Evolutionary conservation across 768 basidiomycete species (phyloP), one percentile per base, ranked within the genome.

Genomic region (Russula compacta): DNA sequence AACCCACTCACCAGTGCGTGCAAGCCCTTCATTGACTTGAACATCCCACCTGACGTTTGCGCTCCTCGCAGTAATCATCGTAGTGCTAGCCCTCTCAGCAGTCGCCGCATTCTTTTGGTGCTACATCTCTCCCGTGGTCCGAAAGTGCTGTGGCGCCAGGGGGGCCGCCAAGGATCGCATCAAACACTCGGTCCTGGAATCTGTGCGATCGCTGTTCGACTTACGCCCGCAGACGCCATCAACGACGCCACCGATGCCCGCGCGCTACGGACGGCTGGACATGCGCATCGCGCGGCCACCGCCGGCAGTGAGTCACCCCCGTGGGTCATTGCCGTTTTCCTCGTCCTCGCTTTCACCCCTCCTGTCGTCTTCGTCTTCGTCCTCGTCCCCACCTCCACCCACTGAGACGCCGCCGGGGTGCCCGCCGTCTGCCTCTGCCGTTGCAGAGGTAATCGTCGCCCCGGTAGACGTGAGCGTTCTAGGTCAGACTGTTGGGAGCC

Each of bases 81-180:
- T 64, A 48, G 21, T 32, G 19, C 17, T 56, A 33, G 44, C 36
- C 48, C 48, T 50, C 46, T 29, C 48, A n/a, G 56, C 58, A 39
- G 12, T 64, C 36, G 58, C 39, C 40, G 32, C 58, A 6, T 62
- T 64, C 51, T 38, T 63, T 6, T 44, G 55, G 32, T 65, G 62
- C 51, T 65, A 64, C 58, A 9, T 60, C 51, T 59, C 63, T 33
- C 64, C 64, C 15, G 19, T 50, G 14, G 11, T 63, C 44, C 35
- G 12, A 17, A 43, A 47, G 32, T 32, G 32, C 46, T n/a, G 5
- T 2, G n/a, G 19, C 6, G 29, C 32, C n/a, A 36, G 49, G 43
- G 40, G 49, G 36, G 40, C 53, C 2, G 33, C 39, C 10, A 15
- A 49, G 24, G 24, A 2, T 10, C 38, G 10, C 35, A 17, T 38